Percentiles rank a stretch among this genome's conserved stretches.
Conservation (phyloP, 2,329 filamentous ascomycete species). For the Microcyclospora pomicola region DNA sequence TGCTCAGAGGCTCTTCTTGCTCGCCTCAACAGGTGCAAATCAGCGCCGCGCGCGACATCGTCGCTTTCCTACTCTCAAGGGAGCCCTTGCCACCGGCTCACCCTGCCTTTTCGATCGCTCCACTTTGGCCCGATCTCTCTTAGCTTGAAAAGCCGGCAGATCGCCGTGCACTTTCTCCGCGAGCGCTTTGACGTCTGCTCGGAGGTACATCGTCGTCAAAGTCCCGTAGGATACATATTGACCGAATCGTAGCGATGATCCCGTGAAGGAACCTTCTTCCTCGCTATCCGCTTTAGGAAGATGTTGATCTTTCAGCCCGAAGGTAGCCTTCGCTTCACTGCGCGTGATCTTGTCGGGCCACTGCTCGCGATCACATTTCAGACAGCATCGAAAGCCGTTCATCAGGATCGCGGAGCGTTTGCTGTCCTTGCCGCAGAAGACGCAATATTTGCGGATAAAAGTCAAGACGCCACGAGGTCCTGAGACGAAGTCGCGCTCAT, state of each 20-base stretch:
- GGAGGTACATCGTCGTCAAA: slow-evolving; percentile 16
- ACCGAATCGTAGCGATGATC: slow-evolving; percentile 11
- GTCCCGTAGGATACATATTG: slow-evolving; percentile 10
- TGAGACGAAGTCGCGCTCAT: slow-evolving; percentile 1
- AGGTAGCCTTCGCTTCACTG: slow-evolving; percentile 14
- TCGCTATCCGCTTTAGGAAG: slow-evolving; percentile 5
- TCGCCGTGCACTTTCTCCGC: slow-evolving; percentile 12
- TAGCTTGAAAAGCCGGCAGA: slow-evolving; percentile 7
- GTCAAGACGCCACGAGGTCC: slow-evolving; percentile 9
- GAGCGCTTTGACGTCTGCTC: slow-evolving; percentile 12
- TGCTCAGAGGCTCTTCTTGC: too few species aligned
- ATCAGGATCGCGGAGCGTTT: slow-evolving; percentile 15
- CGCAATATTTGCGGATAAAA: slow-evolving; percentile 15
- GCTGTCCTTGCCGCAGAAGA: slow-evolving; percentile 20
- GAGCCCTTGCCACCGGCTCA: slow-evolving; percentile 2
- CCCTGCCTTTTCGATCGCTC: slow-evolving; percentile 6
- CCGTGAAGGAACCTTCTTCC: not conserved
- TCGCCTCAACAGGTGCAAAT: too few species aligned
- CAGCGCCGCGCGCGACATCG: too few species aligned
- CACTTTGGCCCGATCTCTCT: slow-evolving; percentile 3
- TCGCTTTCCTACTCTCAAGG: too few species aligned
- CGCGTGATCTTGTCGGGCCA: slow-evolving; percentile 21
- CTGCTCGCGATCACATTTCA: slow-evolving; percentile 15
- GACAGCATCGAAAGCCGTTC: slow-evolving; percentile 18
- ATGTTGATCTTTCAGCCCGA: slow-evolving; percentile 12